Evolutionary conservation across 371 early-diverging fungal genomes (phyloP), one percentile per base, ranked within the genome.

Genomic region (Circinella minor): DNA sequence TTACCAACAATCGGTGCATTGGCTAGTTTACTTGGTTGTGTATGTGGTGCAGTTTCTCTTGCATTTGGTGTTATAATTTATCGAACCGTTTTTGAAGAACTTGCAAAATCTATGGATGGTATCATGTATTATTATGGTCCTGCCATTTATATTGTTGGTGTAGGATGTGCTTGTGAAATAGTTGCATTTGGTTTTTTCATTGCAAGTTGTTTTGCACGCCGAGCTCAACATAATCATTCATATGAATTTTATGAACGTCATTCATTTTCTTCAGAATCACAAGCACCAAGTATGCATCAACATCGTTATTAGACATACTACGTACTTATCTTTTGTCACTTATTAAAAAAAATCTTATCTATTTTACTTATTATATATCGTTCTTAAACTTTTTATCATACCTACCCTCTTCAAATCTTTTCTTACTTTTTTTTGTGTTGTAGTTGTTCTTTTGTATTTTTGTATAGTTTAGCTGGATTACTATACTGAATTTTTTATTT

Each of bases 41-140:
- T 79, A 9, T 65, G 73, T 36, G 75, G 77, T 63, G 71, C 66
- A 61, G 77, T 72, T 59, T 72, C 73, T 39, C 57, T 74, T 8
- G 77, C 74, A 13, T 59, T 76, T 5, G 51, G 55, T 7, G 72
- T 78, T 4, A 69, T 55, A 48, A 70, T 74, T 18, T 81, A 78
- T 38, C 75, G 75, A 68, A 77, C 71, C 37, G 68, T 73, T 0
- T 66, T 81, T 49, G 73, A 64, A 14, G 54, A 36, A 7, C 51
- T 77, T 20, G 73, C 72, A 61, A 15, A 10, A 4, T 34, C 57
- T 15, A 38, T 78, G 10, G 71, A 71, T 39, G 81, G 74, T 0
- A 34, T 81, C 17, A 69, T 68, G 13, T 74, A 73, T 43, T 68
- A 74, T 55, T 81, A 76, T 74, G 81, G 81, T 0, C 74, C 75